Evolutionary conservation across 2,329 filamentous ascomycete species (phyloP), one percentile per base, ranked within the genome.

Genomic region (Fusarium algeriense): DNA sequence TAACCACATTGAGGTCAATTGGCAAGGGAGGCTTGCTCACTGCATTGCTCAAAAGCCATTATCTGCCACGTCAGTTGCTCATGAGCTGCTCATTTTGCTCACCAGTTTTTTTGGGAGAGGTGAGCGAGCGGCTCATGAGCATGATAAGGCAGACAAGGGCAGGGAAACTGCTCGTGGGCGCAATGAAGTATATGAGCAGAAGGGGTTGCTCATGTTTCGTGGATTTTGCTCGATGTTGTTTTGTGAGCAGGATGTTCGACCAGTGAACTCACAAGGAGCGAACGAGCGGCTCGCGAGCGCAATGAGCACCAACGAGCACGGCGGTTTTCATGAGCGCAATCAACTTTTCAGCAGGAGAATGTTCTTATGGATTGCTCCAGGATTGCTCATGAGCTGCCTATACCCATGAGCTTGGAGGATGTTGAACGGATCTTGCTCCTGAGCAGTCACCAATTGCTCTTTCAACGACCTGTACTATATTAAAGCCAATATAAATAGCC

Each of bases 391-490:
- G 28, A 15, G 19, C 10, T 15, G 12, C 17, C 15, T 20, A 11
- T 23, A 19, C 55, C 34, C 28, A 26, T n/a, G 28, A 41, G 45
- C 30, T 23, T 10, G 20, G 3, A 6, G 1, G n/a, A 8, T 2
- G 14, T 10, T 7, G 3, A n/a, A 13, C 12, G 15, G 0, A 3
- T 59, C 9, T 8, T 20, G 15, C 13, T 5, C n/a, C 20, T 15
- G 28, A 26, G 26, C 15, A 6, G 12, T 2, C 6, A 41, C 1
- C 3, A 20, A 17, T 35, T 9, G 9, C 19, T 15, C 3, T 34
- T 4, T 0, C 6, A n/a, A 13, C 7, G 14, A 8, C 13, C 7
- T 5, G 28, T 13, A 4, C 6, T 14, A 6, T 1, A 23, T 26
- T 8, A 6, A 4, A 26, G 5, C 30, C 11, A 0, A 8, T 10